A percentile compares a stretch with the other conserved stretches of the same genome.
Conservation (phyloP, 2,329 filamentous ascomycete species). For the Sphaerulina vaccinii region DNA sequence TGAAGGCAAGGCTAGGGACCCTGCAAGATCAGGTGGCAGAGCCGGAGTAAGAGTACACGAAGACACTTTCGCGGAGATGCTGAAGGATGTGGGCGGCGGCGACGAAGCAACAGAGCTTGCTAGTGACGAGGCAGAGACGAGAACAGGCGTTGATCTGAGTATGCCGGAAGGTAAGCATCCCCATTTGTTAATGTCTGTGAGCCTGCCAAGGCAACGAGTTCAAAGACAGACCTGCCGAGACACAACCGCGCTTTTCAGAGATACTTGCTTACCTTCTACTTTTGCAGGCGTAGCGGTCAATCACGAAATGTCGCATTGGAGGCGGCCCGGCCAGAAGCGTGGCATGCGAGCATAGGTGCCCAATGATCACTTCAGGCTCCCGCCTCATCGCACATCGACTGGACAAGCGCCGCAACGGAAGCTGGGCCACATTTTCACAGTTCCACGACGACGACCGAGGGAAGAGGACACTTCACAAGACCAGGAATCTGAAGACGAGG, state of each 20-base stretch:
- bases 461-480: too few relatives aligned
- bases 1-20: slow-evolving; percentile 27
- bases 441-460: too few relatives aligned
- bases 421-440: neutral
- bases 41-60: slow-evolving; percentile 41
- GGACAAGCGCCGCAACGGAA: neutral
- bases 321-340: slow-evolving; percentile 37
- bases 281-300: slow-evolving; percentile 58
- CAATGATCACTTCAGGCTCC: slow-evolving; percentile 3
- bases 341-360: slow-evolving; percentile 17
- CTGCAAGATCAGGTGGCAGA: slow-evolving; percentile 26
- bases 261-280: too few relatives aligned
- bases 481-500: neutral
- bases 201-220: too few relatives aligned
- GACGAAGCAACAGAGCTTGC: slow-evolving; percentile 40
- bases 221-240: too few relatives aligned
- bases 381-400: neutral
- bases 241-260: too few relatives aligned
- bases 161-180: slow-evolving; percentile 40
- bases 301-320: slow-evolving; percentile 60
- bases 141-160: slow-evolving; percentile 33
- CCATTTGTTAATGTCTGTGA: too few relatives aligned
- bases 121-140: slow-evolving; percentile 27
- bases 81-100: slow-evolving; percentile 41
- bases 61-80: slow-evolving; percentile 54